Conservation (phyloP, 768 basidiomycete genomes). For the Termitomyces sp. region DNA sequence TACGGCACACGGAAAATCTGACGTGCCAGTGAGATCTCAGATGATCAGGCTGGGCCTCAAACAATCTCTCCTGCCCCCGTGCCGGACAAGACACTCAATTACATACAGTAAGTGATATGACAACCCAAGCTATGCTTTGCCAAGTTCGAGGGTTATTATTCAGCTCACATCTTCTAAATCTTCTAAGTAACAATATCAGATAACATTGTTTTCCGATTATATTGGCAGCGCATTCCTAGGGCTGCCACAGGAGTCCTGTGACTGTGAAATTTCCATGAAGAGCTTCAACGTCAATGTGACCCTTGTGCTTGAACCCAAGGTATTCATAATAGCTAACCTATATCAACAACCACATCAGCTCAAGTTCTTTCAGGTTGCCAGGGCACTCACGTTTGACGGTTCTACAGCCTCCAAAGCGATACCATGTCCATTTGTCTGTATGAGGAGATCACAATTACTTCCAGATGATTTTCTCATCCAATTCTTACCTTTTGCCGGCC, state of each 20-base stretch:
- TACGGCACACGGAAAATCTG: no score
- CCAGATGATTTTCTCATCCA: neutral
- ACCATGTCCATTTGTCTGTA: conserved; percentile 1
- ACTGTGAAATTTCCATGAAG: conserved; percentile 8
- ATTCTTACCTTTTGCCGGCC: conserved; percentile 1
- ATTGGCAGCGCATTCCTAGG: neutral
- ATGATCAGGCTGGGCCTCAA: no score
- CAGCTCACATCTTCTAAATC: no score
- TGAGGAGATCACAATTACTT: neutral
- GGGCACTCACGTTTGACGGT: conserved; percentile 1
- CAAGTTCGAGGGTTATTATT: no score
- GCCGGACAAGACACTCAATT: no score
- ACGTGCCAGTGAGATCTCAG: no score
- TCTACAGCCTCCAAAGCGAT: conserved; percentile 6
- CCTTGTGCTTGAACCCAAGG: conserved; percentile 6
- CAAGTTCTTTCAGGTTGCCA: neutral
- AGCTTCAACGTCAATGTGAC: conserved; percentile 2
- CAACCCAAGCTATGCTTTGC: no score
- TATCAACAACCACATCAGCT: neutral
- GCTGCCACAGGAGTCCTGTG: conserved; percentile 4
- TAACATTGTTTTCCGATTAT: no score
- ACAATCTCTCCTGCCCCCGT: no score
- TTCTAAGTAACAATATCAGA: no score
- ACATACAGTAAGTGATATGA: no score
- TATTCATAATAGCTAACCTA: conserved; percentile 10